Conservation (phyloP, 140 eudicot species). For the Senecio squalidus region DNA sequence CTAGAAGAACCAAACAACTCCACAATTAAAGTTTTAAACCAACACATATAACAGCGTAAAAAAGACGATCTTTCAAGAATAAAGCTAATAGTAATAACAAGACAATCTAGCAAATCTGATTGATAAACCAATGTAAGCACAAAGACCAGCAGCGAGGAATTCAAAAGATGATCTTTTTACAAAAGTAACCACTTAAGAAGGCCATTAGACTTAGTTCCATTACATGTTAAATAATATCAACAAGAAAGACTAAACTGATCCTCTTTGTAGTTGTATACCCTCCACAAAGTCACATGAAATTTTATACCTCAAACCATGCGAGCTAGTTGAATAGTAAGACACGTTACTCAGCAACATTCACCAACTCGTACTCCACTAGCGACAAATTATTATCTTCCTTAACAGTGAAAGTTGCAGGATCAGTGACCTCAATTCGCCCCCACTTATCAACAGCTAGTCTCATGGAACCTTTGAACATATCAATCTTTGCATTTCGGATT, state of each 20-base stretch:
- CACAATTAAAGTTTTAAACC: background rate
- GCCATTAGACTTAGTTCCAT: slow-evolving; percentile 38
- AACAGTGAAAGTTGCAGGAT: slow-evolving; percentile 45
- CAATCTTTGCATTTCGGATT: slow-evolving; percentile 56
- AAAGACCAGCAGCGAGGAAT: slow-evolving; percentile 16
- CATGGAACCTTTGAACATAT: slow-evolving; percentile 67
- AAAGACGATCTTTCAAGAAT: background rate
- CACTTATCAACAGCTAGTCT: slow-evolving; percentile 68
- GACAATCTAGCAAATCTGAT: slow-evolving; percentile 5
- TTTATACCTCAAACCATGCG: slow-evolving; percentile 19
- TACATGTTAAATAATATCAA: slow-evolving; percentile 33
- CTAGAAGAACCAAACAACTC: background rate
- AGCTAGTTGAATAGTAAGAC: too few relatives aligned
- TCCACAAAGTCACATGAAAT: slow-evolving; percentile 19
- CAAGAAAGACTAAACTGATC: slow-evolving; percentile 32
- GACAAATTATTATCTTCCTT: slow-evolving; percentile 61
- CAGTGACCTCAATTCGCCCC: slow-evolving; percentile 51
- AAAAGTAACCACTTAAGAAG: slow-evolving; percentile 32
- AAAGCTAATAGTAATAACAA: slow-evolving; percentile 2
- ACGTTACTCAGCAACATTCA: slow-evolving; percentile 51
- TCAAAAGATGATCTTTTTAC: slow-evolving; percentile 29
- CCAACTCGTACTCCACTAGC: slow-evolving; percentile 58
- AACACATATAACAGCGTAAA: too few relatives aligned
- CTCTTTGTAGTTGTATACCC: slow-evolving; percentile 37
- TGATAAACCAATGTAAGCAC: slow-evolving; percentile 7